phyloP scores from a whole-genome alignment of 2,329 filamentous ascomycete species.

The Lachnellula suecica region DNA sequence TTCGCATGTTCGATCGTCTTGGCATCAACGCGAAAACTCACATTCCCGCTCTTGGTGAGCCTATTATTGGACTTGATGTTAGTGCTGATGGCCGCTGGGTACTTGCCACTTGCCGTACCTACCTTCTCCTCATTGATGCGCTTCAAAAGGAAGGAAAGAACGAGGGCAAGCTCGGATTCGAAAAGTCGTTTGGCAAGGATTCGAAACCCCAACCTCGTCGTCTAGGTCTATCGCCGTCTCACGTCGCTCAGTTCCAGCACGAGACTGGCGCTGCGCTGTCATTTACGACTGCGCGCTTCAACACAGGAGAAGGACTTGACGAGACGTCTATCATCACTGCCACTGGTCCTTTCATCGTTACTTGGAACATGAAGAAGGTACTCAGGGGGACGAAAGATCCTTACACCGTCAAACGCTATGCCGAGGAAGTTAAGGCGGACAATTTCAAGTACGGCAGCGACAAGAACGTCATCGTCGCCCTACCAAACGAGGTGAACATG shows the following conservation, averaged over 20 bases:
- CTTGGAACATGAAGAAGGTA: slow-evolving; percentile 93
- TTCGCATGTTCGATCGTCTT: slow-evolving; percentile 92
- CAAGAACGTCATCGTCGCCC: slow-evolving; percentile 95
- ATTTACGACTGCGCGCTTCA: slow-evolving; percentile 93
- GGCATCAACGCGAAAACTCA: slow-evolving; percentile 98
- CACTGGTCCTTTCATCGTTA: slow-evolving; percentile 93
- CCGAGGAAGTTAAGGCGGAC: slow-evolving; percentile 93
- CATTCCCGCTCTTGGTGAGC: slow-evolving; percentile 90
- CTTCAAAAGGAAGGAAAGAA: slow-evolving; percentile 93
- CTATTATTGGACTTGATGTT: slow-evolving; percentile 92
- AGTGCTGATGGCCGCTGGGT: slow-evolving; percentile 96
- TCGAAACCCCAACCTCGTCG: slow-evolving; percentile 90
- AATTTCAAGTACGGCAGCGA: slow-evolving; percentile 98
- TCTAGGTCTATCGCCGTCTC: slow-evolving; percentile 82
- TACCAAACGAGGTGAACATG: slow-evolving; percentile 98
- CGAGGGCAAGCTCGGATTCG: slow-evolving; percentile 96
- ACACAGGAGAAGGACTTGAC: slow-evolving; percentile 74
- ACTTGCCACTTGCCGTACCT: slow-evolving; percentile 89
- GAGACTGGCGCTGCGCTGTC: slow-evolving; percentile 84
- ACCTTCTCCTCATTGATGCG: slow-evolving; percentile 89
- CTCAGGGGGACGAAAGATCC: slow-evolving; percentile 78
- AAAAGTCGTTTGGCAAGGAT: slow-evolving; percentile 89
- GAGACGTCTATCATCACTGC: slow-evolving; percentile 97
- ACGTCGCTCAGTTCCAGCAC: slow-evolving; percentile 96
- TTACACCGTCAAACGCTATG: slow-evolving; percentile 95